These are phyloP conservation scores for Patellifolia procumbens DNA, from an alignment of 179 eudicot genomes.

Conservation along the genomic window DNA sequence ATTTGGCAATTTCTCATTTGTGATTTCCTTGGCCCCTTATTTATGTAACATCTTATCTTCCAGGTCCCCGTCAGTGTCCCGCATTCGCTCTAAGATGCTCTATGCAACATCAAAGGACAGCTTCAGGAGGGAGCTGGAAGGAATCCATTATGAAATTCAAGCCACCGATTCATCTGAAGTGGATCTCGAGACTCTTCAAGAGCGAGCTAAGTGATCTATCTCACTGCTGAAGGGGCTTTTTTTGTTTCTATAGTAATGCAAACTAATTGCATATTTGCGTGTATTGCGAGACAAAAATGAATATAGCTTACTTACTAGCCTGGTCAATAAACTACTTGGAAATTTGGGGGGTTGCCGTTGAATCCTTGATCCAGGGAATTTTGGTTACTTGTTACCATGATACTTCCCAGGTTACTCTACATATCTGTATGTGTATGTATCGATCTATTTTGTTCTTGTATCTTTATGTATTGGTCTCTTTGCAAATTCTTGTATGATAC, in stretches of 20 bases:
- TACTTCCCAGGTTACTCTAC: slow-evolving; percentile 22
- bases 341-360: slow-evolving; percentile 43
- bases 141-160: slow-evolving; percentile 75
- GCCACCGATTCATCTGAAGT: slow-evolving; percentile 74
- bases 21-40: no score
- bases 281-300: slow-evolving; percentile 17
- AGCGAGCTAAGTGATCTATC: slow-evolving; percentile 52
- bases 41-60: slow-evolving; percentile 2
- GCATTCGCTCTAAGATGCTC: slow-evolving; percentile 75
- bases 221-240: not conserved
- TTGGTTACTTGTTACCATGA: slow-evolving; percentile 37
- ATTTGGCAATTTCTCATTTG: no score
- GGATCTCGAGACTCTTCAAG: slow-evolving; percentile 61
- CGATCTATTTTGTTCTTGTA: not conserved
- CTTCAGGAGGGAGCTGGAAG: slow-evolving; percentile 65
- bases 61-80: slow-evolving; percentile 75
- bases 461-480: not conserved
- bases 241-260: not conserved
- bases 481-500: no score
- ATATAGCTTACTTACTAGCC: slow-evolving; percentile 27
- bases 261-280: slow-evolving; percentile 29
- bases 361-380: slow-evolving; percentile 20
- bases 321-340: slow-evolving; percentile 36
- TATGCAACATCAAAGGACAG: slow-evolving; percentile 71
- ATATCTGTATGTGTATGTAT: not conserved